Evolutionary conservation across 2,329 filamentous ascomycete genomes (phyloP), one percentile per base, ranked within the genome.

Genomic region (Talaromyces amestolkiae): DNA sequence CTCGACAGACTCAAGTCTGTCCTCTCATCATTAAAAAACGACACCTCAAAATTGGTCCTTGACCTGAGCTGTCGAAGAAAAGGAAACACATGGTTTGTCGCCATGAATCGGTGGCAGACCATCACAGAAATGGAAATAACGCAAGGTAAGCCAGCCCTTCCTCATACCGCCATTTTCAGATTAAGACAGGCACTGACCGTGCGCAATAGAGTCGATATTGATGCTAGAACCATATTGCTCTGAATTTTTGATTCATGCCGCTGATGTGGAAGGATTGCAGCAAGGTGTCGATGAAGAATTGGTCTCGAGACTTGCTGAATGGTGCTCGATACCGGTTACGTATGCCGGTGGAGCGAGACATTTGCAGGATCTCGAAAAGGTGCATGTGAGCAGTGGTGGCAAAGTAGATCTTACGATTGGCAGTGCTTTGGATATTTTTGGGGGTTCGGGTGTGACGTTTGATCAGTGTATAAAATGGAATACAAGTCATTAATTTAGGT

Each of bases 101-200:
- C 95, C 64, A 99, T 96, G 90, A 92, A 99, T 79, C 96, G 96
- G 78, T 99, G 95, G 95, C 95, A 98, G 83, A 97, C 92, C 1
- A 89, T 98, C 64, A 98, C 95, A 1, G 92, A 97, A 73, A 96
- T 97, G 88, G 92, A 97, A 76, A 88, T 99, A 69, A 94, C 89
- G 69, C 83, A 91, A 84, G 91, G 94, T 93, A 80, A 65, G 78
- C 60, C 8, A 17, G 15, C 15, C 24, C 27, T 33, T 31, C 27
- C 24, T n/a, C 24, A 9, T 31, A 31, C 3, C 15, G 22, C 5
- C 3, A 27, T 31, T 27, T 13, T 27, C 5, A 7, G 2, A 27
- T 6, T 8, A 7, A 31, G 8, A 7, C 43, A 31, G 5, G 4
- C 17, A 27, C 7, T 37, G 17, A 61, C 39, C 56, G 61, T 58